phyloP scores from a whole-genome alignment of 2,329 filamentous ascomycete species.

The Apiospora arundinis region DNA sequence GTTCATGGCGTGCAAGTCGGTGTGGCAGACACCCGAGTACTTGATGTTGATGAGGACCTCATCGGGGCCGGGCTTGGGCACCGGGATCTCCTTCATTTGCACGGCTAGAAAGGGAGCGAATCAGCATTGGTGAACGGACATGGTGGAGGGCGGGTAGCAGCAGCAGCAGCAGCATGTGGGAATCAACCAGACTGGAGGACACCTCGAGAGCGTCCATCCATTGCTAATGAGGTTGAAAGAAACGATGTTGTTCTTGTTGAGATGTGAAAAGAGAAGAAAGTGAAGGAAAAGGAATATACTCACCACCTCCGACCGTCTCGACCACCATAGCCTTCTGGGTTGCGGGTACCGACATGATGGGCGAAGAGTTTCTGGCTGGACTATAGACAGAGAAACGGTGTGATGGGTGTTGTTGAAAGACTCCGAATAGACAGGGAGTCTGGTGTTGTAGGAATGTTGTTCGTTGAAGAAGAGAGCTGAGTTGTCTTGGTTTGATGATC shows the following conservation, averaged over 20 bases:
- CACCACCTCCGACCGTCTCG: slow-evolving; percentile 3
- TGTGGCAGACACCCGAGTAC: slow-evolving; percentile 91
- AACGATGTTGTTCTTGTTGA: neutral
- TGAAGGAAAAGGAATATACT: neutral
- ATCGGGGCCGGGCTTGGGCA: slow-evolving; percentile 81
- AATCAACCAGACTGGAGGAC: neutral
- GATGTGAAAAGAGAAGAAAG: neutral
- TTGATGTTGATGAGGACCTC: slow-evolving; percentile 93
- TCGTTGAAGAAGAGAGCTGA: neutral
- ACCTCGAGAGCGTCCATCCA: neutral
- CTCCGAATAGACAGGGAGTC: slow-evolving; percentile 4
- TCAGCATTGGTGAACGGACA: neutral
- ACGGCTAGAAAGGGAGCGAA: slow-evolving; percentile 51
- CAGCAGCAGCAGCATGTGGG: neutral
- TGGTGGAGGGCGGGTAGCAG: too few relatives aligned
- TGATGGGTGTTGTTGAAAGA: neutral
- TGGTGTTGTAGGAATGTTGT: neutral
- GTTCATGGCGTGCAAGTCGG: slow-evolving; percentile 79
- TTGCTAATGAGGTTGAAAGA: neutral
- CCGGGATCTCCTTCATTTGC: slow-evolving; percentile 81
- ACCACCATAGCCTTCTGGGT: slow-evolving; percentile 16
- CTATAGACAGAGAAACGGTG: slow-evolving; percentile 7
- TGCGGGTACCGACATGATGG: neutral
- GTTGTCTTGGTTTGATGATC: neutral
- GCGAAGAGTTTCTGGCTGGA: slow-evolving; percentile 14